Percentiles rank a stretch among this genome's conserved stretches.
Evolutionary conservation across 805 yeast genomes (phyloP).

Genomic region (Tetrapisispora nanseiensis): DNA sequence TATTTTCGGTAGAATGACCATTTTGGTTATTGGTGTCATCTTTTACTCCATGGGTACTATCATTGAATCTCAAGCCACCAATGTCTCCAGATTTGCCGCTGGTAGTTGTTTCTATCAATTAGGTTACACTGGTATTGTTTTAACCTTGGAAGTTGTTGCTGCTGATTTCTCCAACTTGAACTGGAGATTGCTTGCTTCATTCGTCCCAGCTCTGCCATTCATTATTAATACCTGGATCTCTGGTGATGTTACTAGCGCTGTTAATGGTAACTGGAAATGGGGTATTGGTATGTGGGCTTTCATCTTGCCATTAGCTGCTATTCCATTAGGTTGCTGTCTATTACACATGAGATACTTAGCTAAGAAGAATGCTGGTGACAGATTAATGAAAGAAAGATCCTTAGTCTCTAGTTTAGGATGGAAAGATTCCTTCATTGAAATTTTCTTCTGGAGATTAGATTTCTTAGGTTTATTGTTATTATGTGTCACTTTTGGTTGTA

Average conservation of each 20-base stretch:
- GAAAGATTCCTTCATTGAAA: constrained; percentile 23
- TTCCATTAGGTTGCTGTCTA: constrained; percentile 39
- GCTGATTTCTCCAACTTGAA: constrained; percentile 56
- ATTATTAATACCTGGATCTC: constrained; percentile 65
- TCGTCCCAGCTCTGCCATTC: constrained; percentile 56
- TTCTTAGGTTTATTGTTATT: constrained; percentile 48
- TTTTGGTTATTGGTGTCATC: constrained; percentile 35
- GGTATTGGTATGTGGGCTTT: constrained; percentile 54
- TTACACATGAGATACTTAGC: constrained; percentile 41
- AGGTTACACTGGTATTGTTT: constrained; percentile 52
- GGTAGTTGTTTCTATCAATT: constrained; percentile 39
- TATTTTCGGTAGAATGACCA: constrained; percentile 45
- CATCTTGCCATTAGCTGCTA: constrained; percentile 42
- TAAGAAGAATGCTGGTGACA: constrained; percentile 32
- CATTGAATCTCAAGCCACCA: constrained; percentile 44
- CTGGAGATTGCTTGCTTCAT: constrained; percentile 53
- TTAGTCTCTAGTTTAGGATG: constrained; percentile 7
- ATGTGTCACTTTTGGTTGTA: constrained; percentile 46
- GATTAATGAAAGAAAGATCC: constrained; percentile 20
- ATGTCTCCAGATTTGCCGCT: constrained; percentile 42
- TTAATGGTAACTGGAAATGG: constrained; percentile 39
- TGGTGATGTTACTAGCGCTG: constrained; percentile 39
- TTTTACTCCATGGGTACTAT: constrained; percentile 47
- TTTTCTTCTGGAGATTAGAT: constrained; percentile 52
- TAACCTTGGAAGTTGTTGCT: constrained; percentile 44